Percentiles rank a stretch among this genome's conserved stretches.
These are phyloP conservation scores for Mortierella sp. DNA, from an alignment of 371 early-diverging fungal genomes.

Conservation along the genomic window DNA sequence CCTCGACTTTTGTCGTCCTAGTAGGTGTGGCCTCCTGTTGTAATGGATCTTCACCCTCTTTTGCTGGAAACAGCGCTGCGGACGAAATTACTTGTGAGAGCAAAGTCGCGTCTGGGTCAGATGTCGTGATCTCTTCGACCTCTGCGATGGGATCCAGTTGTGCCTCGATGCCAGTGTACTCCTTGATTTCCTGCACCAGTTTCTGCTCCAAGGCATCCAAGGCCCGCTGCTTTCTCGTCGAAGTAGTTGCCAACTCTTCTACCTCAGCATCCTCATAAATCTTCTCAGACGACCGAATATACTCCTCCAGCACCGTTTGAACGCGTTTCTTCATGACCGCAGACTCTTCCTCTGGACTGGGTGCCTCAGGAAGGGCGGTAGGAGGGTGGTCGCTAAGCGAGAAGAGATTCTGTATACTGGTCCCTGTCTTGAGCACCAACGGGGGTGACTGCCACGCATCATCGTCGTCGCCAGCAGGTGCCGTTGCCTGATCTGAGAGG, in stretches of 20 bases:
- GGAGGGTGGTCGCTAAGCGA: not conserved
- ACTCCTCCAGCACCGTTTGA: conserved; percentile 15
- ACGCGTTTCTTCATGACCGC: conserved; percentile 7
- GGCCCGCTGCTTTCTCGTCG: conserved; percentile 22
- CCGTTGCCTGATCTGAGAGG: not conserved
- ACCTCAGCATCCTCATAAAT: not conserved
- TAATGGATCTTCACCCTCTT: not conserved
- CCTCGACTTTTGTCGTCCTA: not conserved
- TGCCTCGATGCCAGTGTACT: not conserved
- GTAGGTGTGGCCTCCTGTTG: not conserved
- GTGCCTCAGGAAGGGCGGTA: not conserved
- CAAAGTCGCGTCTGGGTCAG: not conserved
- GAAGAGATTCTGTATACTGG: conserved; percentile 17
- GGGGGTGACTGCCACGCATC: not conserved
- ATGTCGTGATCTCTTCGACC: not conserved
- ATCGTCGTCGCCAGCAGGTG: not conserved
- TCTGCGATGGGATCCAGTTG: not conserved
- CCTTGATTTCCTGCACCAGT: conserved; percentile 36
- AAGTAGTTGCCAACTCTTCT: not conserved
- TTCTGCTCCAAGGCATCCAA: conserved; percentile 29
- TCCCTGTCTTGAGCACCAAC: conserved; percentile 18
- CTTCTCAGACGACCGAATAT: conserved; percentile 21
- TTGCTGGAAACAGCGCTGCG: not conserved
- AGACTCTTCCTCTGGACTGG: not conserved
- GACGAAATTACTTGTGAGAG: not conserved